phyloP scores from a whole-genome alignment of 2,329 filamentous ascomycete genomes.

The Aspergillus fischeri region DNA sequence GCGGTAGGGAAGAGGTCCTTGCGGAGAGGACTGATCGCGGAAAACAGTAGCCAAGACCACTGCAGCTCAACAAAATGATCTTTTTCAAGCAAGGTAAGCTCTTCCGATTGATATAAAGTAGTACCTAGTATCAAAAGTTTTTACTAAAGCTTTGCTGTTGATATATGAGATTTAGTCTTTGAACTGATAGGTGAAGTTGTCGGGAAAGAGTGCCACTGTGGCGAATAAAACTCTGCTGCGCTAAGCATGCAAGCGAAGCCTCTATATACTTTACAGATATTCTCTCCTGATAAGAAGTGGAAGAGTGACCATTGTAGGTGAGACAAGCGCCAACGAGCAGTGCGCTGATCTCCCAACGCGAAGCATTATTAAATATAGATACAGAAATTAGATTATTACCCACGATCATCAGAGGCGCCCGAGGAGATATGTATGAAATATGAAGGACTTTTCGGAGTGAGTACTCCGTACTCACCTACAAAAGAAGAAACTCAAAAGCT shows the following conservation, averaged over 20 bases:
- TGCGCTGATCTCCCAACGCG: not conserved
- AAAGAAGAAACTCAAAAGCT: not conserved
- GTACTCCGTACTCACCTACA: not conserved
- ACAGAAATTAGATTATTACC: not conserved
- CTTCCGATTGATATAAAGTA: not conserved
- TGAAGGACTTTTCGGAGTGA: not conserved
- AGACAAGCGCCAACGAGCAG: not conserved
- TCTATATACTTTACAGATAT: not conserved
- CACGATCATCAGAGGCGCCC: not conserved
- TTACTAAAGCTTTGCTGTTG: not conserved
- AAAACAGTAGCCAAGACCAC: not conserved
- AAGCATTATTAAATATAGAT: not conserved
- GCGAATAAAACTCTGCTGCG: constrained; percentile 1
- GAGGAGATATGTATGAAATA: not conserved
- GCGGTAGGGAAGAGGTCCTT: not conserved
- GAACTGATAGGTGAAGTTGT: not conserved
- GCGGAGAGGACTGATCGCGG: not conserved
- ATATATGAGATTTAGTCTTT: not conserved
- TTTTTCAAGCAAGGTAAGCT: not conserved
- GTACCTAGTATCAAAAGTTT: not conserved
- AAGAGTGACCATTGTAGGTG: not conserved
- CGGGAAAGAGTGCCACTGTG: not conserved
- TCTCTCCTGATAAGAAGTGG: not conserved
- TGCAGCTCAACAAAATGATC: not conserved
- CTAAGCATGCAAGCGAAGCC: not conserved